Conservation (phyloP, 441 rosid species). For the Erodium moschatum region DNA sequence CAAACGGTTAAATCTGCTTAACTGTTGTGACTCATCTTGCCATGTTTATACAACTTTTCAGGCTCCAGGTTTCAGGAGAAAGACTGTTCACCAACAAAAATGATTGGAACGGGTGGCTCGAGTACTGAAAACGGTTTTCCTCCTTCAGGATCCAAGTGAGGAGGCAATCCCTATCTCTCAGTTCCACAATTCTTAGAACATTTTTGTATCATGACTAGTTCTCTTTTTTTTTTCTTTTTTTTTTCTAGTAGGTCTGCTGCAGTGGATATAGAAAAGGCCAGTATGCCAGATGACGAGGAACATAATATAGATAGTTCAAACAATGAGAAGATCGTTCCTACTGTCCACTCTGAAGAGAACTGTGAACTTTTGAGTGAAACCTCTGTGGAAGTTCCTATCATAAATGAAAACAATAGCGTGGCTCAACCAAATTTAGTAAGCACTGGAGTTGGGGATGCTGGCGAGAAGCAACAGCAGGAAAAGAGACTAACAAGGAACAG, state of each 20-base stretch:
- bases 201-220: constrained; percentile 3
- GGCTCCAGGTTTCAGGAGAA: constrained; percentile 30
- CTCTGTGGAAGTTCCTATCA: constrained; percentile 31
- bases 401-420: constrained; percentile 25
- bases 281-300: constrained; percentile 27
- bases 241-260: constrained; percentile 31
- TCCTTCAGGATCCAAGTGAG: constrained; percentile 41
- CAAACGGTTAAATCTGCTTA: neutral
- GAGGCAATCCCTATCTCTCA: neutral
- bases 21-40: no score
- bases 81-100: constrained; percentile 25
- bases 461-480: constrained; percentile 37
- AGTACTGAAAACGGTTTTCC: constrained; percentile 41
- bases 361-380: constrained; percentile 34
- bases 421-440: constrained; percentile 28
- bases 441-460: constrained; percentile 21
- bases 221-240: constrained; percentile 14
- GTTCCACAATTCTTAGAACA: neutral
- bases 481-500: constrained; percentile 34
- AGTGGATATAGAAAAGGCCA: constrained; percentile 29
- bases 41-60: constrained; percentile 30
- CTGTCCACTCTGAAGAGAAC: constrained; percentile 23
- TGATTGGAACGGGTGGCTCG: constrained; percentile 24
- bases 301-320: constrained; percentile 19
- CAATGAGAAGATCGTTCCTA: neutral